Percentiles rank a stretch among this genome's conserved stretches.
phyloP scores from a whole-genome alignment of 73 alveolate species.

The Uronychia binucleata region DNA sequence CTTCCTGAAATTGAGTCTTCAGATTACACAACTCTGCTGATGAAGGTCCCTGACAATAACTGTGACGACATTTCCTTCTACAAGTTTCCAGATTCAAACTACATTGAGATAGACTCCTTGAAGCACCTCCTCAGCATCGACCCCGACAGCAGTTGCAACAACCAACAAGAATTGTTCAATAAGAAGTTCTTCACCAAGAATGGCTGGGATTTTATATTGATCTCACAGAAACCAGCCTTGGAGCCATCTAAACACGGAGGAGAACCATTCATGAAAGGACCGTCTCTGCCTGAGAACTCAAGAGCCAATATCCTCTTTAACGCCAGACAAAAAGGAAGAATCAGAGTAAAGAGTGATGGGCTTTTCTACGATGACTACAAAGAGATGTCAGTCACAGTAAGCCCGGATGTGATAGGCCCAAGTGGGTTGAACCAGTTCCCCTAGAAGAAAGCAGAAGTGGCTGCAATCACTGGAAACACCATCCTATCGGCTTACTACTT shows the following conservation, averaged over 20 bases:
- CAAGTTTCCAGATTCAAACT: constrained; percentile 20
- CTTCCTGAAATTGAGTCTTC: constrained; percentile 9
- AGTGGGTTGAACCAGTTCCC: background rate
- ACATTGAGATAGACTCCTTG: constrained; percentile 14
- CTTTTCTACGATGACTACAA: too few relatives aligned
- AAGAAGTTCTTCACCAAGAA: constrained; percentile 40
- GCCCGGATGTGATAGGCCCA: background rate
- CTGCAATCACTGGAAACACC: constrained; percentile 20
- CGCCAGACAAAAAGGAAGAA: too few relatives aligned
- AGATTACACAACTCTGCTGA: constrained; percentile 5
- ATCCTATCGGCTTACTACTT: constrained; percentile 27
- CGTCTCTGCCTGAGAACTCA: constrained; percentile 21
- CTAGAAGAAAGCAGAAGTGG: background rate
- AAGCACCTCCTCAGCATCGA: constrained; percentile 10
- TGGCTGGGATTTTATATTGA: constrained; percentile 43
- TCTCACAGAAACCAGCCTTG: constrained; percentile 15
- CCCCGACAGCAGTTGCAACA: background rate
- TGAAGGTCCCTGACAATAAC: constrained; percentile 20
- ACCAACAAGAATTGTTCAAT: background rate
- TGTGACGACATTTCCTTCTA: constrained; percentile 33
- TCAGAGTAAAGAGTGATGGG: too few relatives aligned
- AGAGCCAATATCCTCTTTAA: constrained; percentile 40
- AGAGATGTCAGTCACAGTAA: too few relatives aligned
- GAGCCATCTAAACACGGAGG: too few relatives aligned
- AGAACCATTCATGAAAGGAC: too few relatives aligned